These are phyloP conservation scores for Ajuga chamaepitys DNA, from an alignment of 257 asterid genomes.

Conservation along the genomic window DNA sequence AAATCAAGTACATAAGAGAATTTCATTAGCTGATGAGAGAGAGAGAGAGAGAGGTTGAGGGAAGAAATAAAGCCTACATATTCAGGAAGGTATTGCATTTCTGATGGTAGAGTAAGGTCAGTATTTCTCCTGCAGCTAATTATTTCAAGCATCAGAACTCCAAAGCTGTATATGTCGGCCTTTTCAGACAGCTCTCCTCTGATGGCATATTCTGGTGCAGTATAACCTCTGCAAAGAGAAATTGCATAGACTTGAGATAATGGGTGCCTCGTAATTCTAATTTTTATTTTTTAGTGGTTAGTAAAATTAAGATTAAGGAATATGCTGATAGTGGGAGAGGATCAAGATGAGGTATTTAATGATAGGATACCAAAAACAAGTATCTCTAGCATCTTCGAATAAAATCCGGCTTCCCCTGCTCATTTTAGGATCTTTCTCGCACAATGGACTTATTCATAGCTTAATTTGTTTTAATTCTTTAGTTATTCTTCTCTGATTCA, in stretches of 20 bases:
- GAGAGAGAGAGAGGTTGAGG: not conserved
- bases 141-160: constrained; percentile 64
- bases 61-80: constrained; percentile 33
- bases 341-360: not conserved
- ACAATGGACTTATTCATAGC: no score
- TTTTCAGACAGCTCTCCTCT: constrained; percentile 73
- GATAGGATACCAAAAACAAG: not conserved
- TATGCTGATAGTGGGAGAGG: not conserved
- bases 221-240: constrained; percentile 47
- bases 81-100: constrained; percentile 73
- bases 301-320: not conserved
- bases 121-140: constrained; percentile 63
- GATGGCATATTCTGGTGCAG: constrained; percentile 76
- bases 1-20: not conserved
- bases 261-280: not conserved
- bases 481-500: not conserved
- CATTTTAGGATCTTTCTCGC: no score
- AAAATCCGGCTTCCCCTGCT: not conserved
- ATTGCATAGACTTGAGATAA: not conserved
- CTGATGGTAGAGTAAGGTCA: constrained; percentile 59
- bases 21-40: not conserved
- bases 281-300: not conserved
- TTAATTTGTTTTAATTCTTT: not conserved
- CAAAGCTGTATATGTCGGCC: constrained; percentile 77
- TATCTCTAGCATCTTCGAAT: not conserved